phyloP scores from a whole-genome alignment of 805 yeast genomes.

The Suhomyces sp. region DNA sequence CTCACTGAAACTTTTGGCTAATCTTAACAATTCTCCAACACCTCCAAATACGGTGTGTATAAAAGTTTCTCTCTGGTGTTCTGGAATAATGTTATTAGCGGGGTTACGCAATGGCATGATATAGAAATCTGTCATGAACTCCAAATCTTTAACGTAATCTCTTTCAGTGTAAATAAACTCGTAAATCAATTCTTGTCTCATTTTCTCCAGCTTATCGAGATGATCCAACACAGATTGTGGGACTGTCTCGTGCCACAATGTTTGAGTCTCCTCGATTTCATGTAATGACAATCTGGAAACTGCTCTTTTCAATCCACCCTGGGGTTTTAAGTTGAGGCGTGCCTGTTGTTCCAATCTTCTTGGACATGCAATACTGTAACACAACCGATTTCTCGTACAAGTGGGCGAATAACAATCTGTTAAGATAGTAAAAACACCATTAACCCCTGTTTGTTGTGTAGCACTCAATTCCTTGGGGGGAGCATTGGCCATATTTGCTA shows the following conservation, averaged over 20 bases:
- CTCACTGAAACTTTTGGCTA: constrained; percentile 83
- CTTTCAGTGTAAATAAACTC: constrained; percentile 93
- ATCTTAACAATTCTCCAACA: constrained; percentile 79
- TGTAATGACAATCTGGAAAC: constrained; percentile 67
- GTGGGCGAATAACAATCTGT: constrained; percentile 98
- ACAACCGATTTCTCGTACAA: constrained; percentile 80
- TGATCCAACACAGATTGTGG: constrained; percentile 74
- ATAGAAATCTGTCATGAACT: constrained; percentile 89
- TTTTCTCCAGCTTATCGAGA: constrained; percentile 79
- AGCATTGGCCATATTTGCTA: constrained; percentile 12
- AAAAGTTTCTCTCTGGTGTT: constrained; percentile 84
- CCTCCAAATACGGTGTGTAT: constrained; percentile 90
- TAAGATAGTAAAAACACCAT: constrained; percentile 89
- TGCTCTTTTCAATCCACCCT: constrained; percentile 78
- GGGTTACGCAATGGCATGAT: constrained; percentile 87
- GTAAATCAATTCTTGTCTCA: constrained; percentile 92
- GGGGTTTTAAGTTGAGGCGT: constrained; percentile 80
- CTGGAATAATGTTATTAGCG: constrained; percentile 72
- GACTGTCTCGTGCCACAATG: constrained; percentile 92
- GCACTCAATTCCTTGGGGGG: constrained; percentile 8
- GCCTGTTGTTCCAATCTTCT: constrained; percentile 95
- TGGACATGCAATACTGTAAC: constrained; percentile 97
- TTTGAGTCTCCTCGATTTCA: constrained; percentile 71
- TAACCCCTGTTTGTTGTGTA: constrained; percentile 46
- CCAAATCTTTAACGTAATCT: constrained; percentile 92